phyloP scores from a whole-genome alignment of 2,329 filamentous ascomycete species.

The Pyrenophora seminiperda region DNA sequence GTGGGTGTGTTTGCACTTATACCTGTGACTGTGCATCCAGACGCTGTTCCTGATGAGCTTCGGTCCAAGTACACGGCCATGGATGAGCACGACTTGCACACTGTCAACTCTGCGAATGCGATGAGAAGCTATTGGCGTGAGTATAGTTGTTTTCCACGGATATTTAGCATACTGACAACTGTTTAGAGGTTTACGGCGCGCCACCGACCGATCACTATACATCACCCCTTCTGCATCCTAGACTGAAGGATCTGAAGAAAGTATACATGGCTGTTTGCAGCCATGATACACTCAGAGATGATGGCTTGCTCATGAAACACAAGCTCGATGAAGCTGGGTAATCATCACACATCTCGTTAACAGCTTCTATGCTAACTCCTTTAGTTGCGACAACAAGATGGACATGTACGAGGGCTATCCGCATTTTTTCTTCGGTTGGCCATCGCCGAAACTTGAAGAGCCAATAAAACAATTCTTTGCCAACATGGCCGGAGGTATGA shows the following conservation, averaged over 20 bases:
- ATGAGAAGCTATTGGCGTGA: constrained; percentile 45
- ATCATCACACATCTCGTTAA: not conserved
- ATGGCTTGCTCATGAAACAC: constrained; percentile 41
- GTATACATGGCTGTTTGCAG: constrained; percentile 41
- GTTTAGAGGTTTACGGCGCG: constrained; percentile 30
- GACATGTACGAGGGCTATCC: constrained; percentile 47
- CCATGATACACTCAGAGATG: constrained; percentile 45
- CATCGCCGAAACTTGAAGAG: constrained; percentile 36
- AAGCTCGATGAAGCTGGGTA: constrained; percentile 36
- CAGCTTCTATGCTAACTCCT: constrained; percentile 13
- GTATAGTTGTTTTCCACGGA: too few relatives aligned
- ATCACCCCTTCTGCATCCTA: constrained; percentile 40
- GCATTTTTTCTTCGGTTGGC: constrained; percentile 47
- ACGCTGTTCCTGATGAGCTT: constrained; percentile 45
- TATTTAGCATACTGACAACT: not conserved
- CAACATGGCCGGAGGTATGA: constrained; percentile 32
- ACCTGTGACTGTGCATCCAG: constrained; percentile 46
- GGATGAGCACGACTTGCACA: constrained; percentile 45
- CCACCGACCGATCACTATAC: constrained; percentile 40
- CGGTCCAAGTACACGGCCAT: constrained; percentile 44
- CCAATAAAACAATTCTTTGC: constrained; percentile 29
- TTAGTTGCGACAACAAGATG: constrained; percentile 36
- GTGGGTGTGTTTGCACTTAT: constrained; percentile 48
- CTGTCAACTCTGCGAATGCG: constrained; percentile 43
- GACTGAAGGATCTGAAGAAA: constrained; percentile 37